Conservation (phyloP, 495 filamentous ascomycete genomes). For the Hypoxylon rickii region DNA sequence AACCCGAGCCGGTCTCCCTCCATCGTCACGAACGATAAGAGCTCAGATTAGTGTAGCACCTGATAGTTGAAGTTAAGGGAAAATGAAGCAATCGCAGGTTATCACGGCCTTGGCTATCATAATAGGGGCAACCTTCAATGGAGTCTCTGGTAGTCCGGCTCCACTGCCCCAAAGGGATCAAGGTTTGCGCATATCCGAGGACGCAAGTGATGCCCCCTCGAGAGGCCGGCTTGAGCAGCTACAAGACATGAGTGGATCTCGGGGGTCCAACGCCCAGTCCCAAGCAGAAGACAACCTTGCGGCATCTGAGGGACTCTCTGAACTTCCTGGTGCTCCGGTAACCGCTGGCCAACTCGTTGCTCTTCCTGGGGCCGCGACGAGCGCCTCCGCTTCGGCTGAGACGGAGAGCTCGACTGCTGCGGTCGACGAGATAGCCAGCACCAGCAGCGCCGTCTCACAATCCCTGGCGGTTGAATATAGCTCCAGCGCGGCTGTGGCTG, state of each 20-base stretch:
- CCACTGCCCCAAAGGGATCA: conserved; percentile 4
- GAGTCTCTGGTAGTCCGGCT: conserved; percentile 9
- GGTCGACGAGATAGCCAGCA: background rate
- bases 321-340: conserved; percentile 21
- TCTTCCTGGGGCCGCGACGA: conserved; percentile 9
- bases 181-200: background rate
- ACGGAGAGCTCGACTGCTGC: conserved; percentile 1
- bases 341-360: conserved; percentile 28
- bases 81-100: conserved; percentile 24
- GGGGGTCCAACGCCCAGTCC: background rate
- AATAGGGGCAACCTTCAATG: conserved; percentile 17
- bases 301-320: too few relatives aligned
- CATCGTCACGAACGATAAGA: background rate
- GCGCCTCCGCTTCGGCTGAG: background rate
- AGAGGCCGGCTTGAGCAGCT: background rate
- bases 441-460: conserved; percentile 6
- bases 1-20: background rate
- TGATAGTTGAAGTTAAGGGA: background rate
- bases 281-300: background rate
- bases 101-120: conserved; percentile 14
- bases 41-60: background rate
- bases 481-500: conserved; percentile 4
- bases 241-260: background rate
- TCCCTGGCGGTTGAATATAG: background rate
- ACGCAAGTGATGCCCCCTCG: background rate